Base-by-base conservation (phyloP, 228 moss, liverwort and hornwort species). In the Sphagnum fallax region DNA sequence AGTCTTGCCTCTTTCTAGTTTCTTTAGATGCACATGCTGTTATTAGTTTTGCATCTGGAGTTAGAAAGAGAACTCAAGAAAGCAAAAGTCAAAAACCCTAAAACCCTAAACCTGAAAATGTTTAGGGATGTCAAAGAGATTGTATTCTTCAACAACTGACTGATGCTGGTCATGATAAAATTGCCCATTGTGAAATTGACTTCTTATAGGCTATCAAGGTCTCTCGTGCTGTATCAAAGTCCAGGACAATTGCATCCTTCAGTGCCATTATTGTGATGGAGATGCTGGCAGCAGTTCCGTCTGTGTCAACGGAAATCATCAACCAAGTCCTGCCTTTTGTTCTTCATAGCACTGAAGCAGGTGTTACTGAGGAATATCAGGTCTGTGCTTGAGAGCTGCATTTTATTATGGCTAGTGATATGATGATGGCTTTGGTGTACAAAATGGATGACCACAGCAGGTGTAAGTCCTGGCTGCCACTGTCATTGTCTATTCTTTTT, bases 241-340 rank as follows among this genome's bases (percentile, higher is more conserved):
- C 90, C 6, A 89, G 88, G 79, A 88, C 85, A 32, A 71, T 81
- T 6, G 83, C 87, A 16, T 79, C 94, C 12, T 87, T 98, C 48
- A 82, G 81, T 48, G 80, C 89, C 52, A 67, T 98, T 66, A 80
- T 98, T 70, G 75, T 98, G 52, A 82, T 94, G 75, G 98, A 98
- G 80, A 81, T 87, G 69, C 75, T 98, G 73, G 87, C 86, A 61
- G 83, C 91, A 70, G 87, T 92, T 60, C 80, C 89, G 11, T 66
- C 64, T 57, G 89, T 98, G 60, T 83, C 91, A 67, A 87, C 94
- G 8, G 90, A 74, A 52, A 85, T 82, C 18, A 77, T 94, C 10
- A 98, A 89, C 78, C 83, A 81, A 81, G 87, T 98, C 10, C 77
- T 94, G 69, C 98, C 90, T 13, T 90, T 90, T 60, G 16, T 98